phyloP scores from a whole-genome alignment of 2,329 filamentous ascomycete genomes.

The Colletotrichum endophyticum region DNA sequence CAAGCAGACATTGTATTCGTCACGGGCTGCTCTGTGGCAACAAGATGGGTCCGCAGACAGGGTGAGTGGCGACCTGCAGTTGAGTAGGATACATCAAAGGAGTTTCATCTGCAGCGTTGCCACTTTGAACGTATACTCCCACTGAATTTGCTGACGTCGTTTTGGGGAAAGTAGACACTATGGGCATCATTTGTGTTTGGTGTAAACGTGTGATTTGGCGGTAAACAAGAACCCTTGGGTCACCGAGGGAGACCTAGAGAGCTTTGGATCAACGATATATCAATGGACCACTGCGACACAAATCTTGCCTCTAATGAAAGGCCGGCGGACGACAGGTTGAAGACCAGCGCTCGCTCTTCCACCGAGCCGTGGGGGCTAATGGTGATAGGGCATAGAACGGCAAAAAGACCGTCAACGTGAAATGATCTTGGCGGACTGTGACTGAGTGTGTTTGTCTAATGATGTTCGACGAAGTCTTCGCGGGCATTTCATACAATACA shows the following conservation, averaged over 20 bases:
- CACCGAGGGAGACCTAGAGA: neutral
- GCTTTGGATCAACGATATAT: fast-evolving
- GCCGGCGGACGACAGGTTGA: neutral
- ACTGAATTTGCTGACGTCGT: fast-evolving
- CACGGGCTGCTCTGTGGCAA: neutral
- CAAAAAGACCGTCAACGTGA: neutral
- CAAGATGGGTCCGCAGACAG: neutral
- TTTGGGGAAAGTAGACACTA: fast-evolving
- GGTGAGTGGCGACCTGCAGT: neutral
- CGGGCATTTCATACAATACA: neutral
- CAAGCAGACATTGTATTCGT: neutral
- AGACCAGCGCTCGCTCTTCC: fast-evolving
- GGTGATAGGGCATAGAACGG: neutral
- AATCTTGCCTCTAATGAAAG: neutral
- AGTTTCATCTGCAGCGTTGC: neutral
- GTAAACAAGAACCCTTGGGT: fast-evolving
- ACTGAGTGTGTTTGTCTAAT: neutral
- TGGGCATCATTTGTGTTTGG: neutral
- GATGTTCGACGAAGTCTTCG: neutral
- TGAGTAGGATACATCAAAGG: neutral
- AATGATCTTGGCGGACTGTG: neutral
- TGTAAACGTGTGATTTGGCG: neutral
- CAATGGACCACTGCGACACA: neutral
- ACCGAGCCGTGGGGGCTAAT: neutral
- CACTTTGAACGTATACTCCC: neutral